A percentile compares a stretch with the other conserved stretches of the same genome.
Evolutionary conservation across 192 early-diverging fungal species (phyloP).

Genomic region (Entomortierella lignicola): DNA sequence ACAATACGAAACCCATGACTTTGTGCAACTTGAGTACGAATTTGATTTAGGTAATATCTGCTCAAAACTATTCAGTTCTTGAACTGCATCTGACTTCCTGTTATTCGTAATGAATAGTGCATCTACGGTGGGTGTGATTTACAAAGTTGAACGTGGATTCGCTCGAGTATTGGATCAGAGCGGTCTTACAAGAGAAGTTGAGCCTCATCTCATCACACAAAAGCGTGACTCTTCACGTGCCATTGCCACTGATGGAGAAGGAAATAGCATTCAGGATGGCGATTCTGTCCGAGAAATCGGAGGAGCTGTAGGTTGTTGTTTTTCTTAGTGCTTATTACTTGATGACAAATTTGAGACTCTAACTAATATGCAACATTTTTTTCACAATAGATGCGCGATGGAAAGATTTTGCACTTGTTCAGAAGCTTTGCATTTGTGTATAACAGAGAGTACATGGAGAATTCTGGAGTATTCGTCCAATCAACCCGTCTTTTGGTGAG

Average conservation of each 20-base stretch:
- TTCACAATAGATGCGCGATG: slow-evolving; percentile 59
- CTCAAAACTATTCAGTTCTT: background rate
- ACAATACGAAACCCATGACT: slow-evolving; percentile 88
- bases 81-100: background rate
- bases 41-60: background rate
- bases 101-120: slow-evolving; percentile 54
- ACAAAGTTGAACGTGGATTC: slow-evolving; percentile 80
- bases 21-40: slow-evolving; percentile 79
- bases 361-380: too few relatives aligned
- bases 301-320: slow-evolving; percentile 62
- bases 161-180: slow-evolving; percentile 85
- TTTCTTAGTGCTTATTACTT: background rate
- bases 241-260: slow-evolving; percentile 60
- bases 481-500: slow-evolving; percentile 73
- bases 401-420: slow-evolving; percentile 85
- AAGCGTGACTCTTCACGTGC: slow-evolving; percentile 72
- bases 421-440: slow-evolving; percentile 85
- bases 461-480: slow-evolving; percentile 82
- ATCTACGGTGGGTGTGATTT: slow-evolving; percentile 82
- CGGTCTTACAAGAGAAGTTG: slow-evolving; percentile 70
- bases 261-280: slow-evolving; percentile 69
- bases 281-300: slow-evolving; percentile 80
- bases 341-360: too few relatives aligned
- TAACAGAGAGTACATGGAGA: slow-evolving; percentile 76
- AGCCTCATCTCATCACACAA: slow-evolving; percentile 77